These are phyloP conservation scores for Polytolypa hystricis DNA, from an alignment of 2,329 filamentous ascomycete genomes.

Conservation along the genomic window DNA sequence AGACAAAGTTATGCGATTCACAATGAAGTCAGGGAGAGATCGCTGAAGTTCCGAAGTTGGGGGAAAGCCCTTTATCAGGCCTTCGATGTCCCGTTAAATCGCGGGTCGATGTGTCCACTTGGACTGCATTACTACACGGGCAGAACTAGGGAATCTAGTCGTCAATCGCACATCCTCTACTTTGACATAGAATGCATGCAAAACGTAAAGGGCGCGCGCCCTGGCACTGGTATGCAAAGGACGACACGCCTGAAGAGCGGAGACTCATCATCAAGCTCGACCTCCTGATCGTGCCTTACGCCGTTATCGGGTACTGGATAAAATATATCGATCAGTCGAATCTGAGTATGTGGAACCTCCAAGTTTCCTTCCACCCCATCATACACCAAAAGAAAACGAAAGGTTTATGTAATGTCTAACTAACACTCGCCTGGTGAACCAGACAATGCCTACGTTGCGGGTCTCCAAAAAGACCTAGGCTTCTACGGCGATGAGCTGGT, in stretches of 20 bases:
- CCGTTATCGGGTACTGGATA: constrained; percentile 45
- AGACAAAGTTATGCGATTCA: too few species aligned
- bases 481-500: constrained; percentile 45
- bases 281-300: constrained; percentile 45
- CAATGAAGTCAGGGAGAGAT: too few species aligned
- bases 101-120: too few species aligned
- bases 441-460: constrained; percentile 48
- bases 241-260: constrained; percentile 41
- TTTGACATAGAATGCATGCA: constrained; percentile 1
- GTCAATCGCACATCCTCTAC: too few species aligned
- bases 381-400: too few species aligned
- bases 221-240: constrained; percentile 37
- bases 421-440: neutral
- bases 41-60: too few species aligned
- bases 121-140: too few species aligned
- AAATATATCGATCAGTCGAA: constrained; percentile 48
- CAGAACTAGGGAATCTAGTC: too few species aligned
- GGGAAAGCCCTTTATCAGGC: too few species aligned
- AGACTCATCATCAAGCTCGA: constrained; percentile 46
- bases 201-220: neutral
- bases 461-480: constrained; percentile 41
- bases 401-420: neutral
- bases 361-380: too few species aligned
- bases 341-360: constrained; percentile 37
- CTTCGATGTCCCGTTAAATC: too few species aligned